phyloP scores from a whole-genome alignment of 306 rosid species.

The Styphnolobium japonicum region DNA sequence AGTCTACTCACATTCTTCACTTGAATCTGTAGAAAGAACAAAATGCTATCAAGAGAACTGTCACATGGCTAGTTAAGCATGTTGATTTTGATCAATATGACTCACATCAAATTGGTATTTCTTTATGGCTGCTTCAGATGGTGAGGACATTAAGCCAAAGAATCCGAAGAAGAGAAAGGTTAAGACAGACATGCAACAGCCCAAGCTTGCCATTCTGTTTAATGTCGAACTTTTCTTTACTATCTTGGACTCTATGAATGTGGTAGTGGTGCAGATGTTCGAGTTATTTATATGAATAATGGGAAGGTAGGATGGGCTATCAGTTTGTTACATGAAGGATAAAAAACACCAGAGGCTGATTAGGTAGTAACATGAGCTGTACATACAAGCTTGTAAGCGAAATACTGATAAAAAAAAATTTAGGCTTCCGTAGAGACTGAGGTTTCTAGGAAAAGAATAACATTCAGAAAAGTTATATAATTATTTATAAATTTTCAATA shows the following conservation, averaged over 20 bases:
- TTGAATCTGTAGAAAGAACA: constrained; percentile 45
- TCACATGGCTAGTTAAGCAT: background rate
- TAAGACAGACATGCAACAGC: background rate
- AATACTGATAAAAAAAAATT: constrained; percentile 1
- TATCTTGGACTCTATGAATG: constrained; percentile 7
- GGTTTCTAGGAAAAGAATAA: background rate
- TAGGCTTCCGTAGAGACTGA: background rate
- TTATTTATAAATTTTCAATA: background rate
- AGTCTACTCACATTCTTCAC: constrained; percentile 69
- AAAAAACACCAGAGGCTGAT: background rate
- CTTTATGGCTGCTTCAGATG: constrained; percentile 29
- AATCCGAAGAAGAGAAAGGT: background rate
- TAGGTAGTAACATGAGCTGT: constrained; percentile 24
- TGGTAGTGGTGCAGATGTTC: background rate
- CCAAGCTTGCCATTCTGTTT: constrained; percentile 7
- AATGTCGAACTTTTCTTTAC: background rate
- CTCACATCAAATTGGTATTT: constrained; percentile 37
- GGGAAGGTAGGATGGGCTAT: constrained; percentile 23
- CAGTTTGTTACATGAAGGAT: constrained; percentile 25
- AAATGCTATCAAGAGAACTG: background rate
- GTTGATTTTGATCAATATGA: background rate
- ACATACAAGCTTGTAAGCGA: background rate
- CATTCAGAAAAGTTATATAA: background rate
- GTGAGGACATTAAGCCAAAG: constrained; percentile 19
- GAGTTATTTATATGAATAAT: constrained; percentile 14